Evolutionary conservation across 176 grass and related monocot genomes (phyloP).

Genomic region (Cenchrus fungigraminus): DNA sequence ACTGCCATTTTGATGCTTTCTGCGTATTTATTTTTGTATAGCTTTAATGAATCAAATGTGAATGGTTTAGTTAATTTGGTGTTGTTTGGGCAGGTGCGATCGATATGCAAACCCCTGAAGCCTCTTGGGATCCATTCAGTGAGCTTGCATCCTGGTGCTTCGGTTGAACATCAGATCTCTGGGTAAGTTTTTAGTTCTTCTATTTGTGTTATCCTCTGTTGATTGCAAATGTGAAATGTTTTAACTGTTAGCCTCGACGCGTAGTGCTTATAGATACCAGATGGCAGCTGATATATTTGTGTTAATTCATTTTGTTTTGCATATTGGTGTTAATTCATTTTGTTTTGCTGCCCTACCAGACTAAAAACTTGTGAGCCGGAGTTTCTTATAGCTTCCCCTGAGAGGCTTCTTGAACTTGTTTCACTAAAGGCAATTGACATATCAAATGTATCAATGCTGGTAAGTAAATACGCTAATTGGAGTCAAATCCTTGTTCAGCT

Average conservation of each 20-base stretch:
- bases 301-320: constrained; percentile 29
- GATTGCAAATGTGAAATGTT: constrained; percentile 3
- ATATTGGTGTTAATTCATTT: constrained; percentile 27
- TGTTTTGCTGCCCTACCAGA: constrained; percentile 40
- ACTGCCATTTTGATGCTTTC: background rate
- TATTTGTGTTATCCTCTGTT: background rate
- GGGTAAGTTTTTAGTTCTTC: constrained; percentile 49
- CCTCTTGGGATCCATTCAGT: constrained; percentile 84
- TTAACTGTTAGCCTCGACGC: background rate
- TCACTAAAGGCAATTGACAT: constrained; percentile 71
- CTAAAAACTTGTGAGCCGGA: constrained; percentile 86
- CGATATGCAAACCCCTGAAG: constrained; percentile 79
- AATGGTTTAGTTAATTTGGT: background rate
- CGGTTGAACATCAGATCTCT: constrained; percentile 68
- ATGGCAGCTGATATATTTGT: background rate
- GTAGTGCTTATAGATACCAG: background rate
- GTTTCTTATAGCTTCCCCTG: constrained; percentile 87
- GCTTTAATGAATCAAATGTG: background rate
- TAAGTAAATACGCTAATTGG: constrained; percentile 40
- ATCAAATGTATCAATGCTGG: constrained; percentile 79
- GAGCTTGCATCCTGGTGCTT: constrained; percentile 72
- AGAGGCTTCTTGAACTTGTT: constrained; percentile 80
- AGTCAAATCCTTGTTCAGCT: background rate
- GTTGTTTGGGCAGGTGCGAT: constrained; percentile 54
- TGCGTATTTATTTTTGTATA: too few species aligned